Base-by-base conservation (phyloP, 345 rosid species). In the Sapria himalayana region DNA sequence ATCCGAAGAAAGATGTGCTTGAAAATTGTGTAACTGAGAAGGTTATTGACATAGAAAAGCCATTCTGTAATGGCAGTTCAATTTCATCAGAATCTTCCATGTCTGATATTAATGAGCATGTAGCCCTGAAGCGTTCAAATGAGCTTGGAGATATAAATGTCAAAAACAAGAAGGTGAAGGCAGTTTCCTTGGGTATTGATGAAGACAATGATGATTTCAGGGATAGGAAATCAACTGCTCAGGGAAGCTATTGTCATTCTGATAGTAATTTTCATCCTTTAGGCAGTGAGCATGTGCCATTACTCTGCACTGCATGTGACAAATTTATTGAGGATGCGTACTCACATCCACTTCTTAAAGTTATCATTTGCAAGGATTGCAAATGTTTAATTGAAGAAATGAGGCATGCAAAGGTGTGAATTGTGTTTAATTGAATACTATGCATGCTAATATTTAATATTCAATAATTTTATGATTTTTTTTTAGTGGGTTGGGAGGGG, bases 351-450 rank as follows among this genome's bases (percentile, higher is more conserved):
- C 65, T 76, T 43, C 48, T 89, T 52, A 66, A 73, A 55, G 98
- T 89, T 40, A 79, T 89, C 48, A 32, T 89, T 51, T 89, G 98
- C 79, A 59, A 51, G 49, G 81, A 69, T 51, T 89, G 98, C 76
- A 82, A 79, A 70, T 43, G 49, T 43, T 59, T 61, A 35, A 46
- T 82, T 53, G 84, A 74, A 59, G 68, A 64, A 22, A 89, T 72
- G 66, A 57, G 65, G 59, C 47, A 41, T 46, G 37, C 57, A 37
- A 73, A 74, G 98, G 98, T 89, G 63, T 54, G 65, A n/a, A 42
- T 31, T 52, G 31, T 18, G 22, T 41, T 18, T 13, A n/a, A n/a
- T n/a, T n/a, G n/a, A n/a, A n/a, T n/a, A n/a, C n/a, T n/a, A n/a
- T n/a, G n/a, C n/a, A n/a, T n/a, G n/a, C n/a, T n/a, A n/a, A n/a